Evolutionary conservation across 2,329 filamentous ascomycete species (phyloP), one percentile per base, ranked within the genome.

Genomic region (Aspergillus brasiliensis): DNA sequence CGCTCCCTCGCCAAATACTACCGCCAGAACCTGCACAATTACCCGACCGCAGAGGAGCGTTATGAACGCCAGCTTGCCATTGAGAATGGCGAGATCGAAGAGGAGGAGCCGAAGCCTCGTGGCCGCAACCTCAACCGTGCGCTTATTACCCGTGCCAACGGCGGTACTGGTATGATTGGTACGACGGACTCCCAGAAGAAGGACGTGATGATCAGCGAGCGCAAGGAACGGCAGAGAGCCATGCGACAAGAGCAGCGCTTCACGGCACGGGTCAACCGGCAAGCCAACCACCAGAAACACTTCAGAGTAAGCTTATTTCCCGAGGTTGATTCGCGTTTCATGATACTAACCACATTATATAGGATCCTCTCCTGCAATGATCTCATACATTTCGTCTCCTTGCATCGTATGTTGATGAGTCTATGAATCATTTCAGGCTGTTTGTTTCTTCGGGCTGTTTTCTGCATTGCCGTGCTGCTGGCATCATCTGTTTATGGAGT

Each of bases 1-100:
- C 87, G 95, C 51, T 95, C 91, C 7, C 79, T 97, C 56, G 89
- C 91, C 72, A 88, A 86, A 67, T 98, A 98, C 79, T 99, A 88
- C 80, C 88, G 91, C 61, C 95, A 99, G 80, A 98, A 98, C 77
- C 82, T 99, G 46, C 88, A 90, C 76, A 91, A 87, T 75, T 89
- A 97, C 74, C 92, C 92, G 2, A 88, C 90, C 2, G 80, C 88
- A 0, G 89, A 90, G 60, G 92, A 97, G 77, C 88, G 91, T 56
- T 83, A 86, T 59, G 84, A 88, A 67, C 87, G 86, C 55, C 77
- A 80, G 67, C 81, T 88, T 60, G 83, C 86, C 5, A 84, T 91
- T 59, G 78, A 76, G 48, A 76, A 77, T 52, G 75, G 78, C 11
- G 75, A 78, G 51, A 80, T 80, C 21, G 81, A 83, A 53, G 81